Conservation (phyloP, 495 filamentous ascomycete genomes). For the Chlorociboria aeruginascens region DNA sequence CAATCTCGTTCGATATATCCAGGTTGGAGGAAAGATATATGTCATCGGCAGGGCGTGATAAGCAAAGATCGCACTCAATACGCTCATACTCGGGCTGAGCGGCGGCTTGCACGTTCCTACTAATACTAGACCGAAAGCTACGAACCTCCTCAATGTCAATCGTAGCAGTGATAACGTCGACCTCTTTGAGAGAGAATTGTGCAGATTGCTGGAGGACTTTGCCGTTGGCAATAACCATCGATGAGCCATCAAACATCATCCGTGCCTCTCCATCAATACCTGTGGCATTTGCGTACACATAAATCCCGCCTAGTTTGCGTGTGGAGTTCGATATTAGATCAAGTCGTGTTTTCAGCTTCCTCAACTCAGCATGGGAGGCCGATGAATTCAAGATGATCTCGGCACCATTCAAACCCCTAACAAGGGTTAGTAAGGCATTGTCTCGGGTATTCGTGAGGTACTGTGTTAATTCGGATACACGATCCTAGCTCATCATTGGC, state of each 20-base stretch:
- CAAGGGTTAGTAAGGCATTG: no score
- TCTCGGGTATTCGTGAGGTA: no score
- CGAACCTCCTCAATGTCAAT: conserved; percentile 72
- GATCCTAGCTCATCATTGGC: no score
- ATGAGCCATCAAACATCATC: conserved; percentile 47
- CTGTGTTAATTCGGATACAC: no score
- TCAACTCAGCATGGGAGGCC: conserved; percentile 59
- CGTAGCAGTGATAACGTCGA: conserved; percentile 76
- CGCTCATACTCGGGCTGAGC: conserved; percentile 7
- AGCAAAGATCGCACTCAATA: conserved; percentile 5
- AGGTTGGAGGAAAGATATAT: neutral
- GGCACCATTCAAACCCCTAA: conserved; percentile 39
- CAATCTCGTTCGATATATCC: conserved; percentile 4
- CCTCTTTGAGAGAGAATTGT: conserved; percentile 62
- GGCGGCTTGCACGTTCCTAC: conserved; percentile 27
- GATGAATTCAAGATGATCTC: conserved; percentile 73
- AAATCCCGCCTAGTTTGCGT: conserved; percentile 61
- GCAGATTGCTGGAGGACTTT: conserved; percentile 39
- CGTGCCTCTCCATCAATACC: conserved; percentile 12
- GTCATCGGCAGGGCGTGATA: conserved; percentile 7
- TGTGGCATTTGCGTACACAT: conserved; percentile 56
- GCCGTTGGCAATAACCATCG: conserved; percentile 68
- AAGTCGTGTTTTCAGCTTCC: conserved; percentile 65
- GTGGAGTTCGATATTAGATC: conserved; percentile 69
- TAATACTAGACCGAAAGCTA: conserved; percentile 36